Percentiles rank a stretch among this genome's conserved stretches.
phyloP scores from a whole-genome alignment of 768 basidiomycete genomes.

The Naganishia antarctica region DNA sequence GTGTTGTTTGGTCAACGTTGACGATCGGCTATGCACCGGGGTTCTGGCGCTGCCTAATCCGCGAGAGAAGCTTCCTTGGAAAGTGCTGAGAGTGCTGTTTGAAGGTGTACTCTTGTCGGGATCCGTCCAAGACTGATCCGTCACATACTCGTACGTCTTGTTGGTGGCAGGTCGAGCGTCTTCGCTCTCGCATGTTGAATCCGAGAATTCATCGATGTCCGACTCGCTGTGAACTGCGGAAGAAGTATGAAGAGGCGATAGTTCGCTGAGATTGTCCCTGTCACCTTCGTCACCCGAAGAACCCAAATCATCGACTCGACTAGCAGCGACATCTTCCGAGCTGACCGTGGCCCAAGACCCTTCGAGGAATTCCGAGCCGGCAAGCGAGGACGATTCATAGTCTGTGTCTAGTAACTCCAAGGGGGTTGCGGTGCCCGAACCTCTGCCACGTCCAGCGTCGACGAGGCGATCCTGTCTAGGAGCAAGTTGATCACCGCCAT shows the following conservation, averaged over 20 bases:
- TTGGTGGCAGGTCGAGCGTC: background rate
- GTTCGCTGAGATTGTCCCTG: background rate
- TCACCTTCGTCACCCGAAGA: slow-evolving; percentile 4
- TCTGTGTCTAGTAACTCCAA: background rate
- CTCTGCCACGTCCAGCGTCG: background rate
- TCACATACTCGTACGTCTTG: slow-evolving; percentile 8
- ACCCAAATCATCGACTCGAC: slow-evolving; percentile 1
- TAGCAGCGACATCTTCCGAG: background rate
- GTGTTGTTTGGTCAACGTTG: background rate
- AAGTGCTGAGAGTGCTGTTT: slow-evolving; percentile 9
- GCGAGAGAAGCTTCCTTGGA: slow-evolving; percentile 12
- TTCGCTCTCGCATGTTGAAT: slow-evolving; percentile 6
- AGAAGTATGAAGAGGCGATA: background rate
- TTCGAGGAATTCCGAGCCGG: slow-evolving; percentile 1
- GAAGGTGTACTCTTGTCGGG: slow-evolving; percentile 14
- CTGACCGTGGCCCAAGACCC: slow-evolving; percentile 15
- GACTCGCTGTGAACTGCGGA: slow-evolving; percentile 7
- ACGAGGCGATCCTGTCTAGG: too few species aligned
- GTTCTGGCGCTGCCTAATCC: background rate
- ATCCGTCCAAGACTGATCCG: slow-evolving; percentile 20
- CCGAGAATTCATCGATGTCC: slow-evolving; percentile 3
- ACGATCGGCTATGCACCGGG: slow-evolving; percentile 1
- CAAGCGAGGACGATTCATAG: background rate
- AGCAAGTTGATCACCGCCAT: too few species aligned
- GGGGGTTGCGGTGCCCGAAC: background rate